Conservation (phyloP, 139 green algal species). For the Coelastrella sp. region DNA sequence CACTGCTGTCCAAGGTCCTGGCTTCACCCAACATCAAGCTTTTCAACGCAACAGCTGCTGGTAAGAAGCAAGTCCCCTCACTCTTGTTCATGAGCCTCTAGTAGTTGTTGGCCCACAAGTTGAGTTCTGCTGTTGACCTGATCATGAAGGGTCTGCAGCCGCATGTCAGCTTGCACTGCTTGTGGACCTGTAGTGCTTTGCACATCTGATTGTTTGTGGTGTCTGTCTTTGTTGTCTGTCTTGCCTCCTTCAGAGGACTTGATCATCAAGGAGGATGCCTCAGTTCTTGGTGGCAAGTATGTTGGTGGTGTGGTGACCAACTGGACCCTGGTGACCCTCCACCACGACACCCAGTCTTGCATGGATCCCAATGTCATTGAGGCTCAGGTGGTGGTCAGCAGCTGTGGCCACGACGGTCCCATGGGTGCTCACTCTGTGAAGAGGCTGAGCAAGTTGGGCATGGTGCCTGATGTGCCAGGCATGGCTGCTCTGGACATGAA, state of each 20-base stretch:
- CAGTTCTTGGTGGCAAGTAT: slow-evolving; percentile 33
- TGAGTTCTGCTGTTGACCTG: too few relatives aligned
- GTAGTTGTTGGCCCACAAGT: neutral
- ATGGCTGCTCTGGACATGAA: slow-evolving; percentile 99
- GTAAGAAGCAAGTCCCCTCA: neutral
- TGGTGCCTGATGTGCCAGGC: slow-evolving; percentile 85
- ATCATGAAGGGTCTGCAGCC: too few relatives aligned
- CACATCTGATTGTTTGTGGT: neutral
- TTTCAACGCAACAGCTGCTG: slow-evolving; percentile 94
- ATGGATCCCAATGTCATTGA: slow-evolving; percentile 97
- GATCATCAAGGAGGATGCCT: slow-evolving; percentile 69
- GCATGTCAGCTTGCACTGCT: neutral
- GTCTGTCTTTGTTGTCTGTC: neutral
- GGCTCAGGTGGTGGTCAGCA: slow-evolving; percentile 87
- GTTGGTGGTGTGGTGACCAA: slow-evolving; percentile 94
- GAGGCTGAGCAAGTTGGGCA: slow-evolving; percentile 88
- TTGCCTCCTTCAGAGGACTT: slow-evolving; percentile 61
- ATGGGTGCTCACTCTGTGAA: slow-evolving; percentile 94
- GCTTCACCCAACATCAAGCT: slow-evolving; percentile 95
- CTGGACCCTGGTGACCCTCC: slow-evolving; percentile 97
- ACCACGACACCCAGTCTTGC: slow-evolving; percentile 97
- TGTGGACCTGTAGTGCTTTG: neutral
- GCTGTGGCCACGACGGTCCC: slow-evolving; percentile 95
- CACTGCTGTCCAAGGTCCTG: slow-evolving; percentile 93
- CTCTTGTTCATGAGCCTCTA: neutral